Conservation (phyloP, 2,329 filamentous ascomycete species). For the Aureobasidium sp. region DNA sequence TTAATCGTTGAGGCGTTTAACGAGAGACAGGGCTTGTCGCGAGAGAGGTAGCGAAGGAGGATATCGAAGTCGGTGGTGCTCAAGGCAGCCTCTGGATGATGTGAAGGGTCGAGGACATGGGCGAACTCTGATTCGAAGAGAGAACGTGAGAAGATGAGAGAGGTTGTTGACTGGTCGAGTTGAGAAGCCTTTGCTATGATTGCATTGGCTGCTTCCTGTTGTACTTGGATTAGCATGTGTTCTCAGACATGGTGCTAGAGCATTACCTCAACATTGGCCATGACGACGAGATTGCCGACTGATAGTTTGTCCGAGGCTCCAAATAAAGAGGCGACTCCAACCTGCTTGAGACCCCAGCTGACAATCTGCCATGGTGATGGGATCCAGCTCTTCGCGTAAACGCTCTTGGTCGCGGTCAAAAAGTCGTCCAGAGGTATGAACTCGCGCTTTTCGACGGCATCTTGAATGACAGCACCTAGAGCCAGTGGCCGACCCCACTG, state of each 20-base stretch:
- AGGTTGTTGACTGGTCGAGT: conserved; percentile 25
- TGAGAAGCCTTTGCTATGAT: conserved; percentile 27
- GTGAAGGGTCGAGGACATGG: neutral
- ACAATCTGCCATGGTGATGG: conserved; percentile 61
- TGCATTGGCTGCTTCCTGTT: conserved; percentile 31
- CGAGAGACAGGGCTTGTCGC: conserved; percentile 38
- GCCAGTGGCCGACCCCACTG: conserved; percentile 76
- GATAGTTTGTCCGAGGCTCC: conserved; percentile 45
- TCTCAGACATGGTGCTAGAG: neutral
- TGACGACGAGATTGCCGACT: conserved; percentile 55
- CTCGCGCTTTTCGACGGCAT: conserved; percentile 60
- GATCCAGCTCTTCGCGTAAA: conserved; percentile 65
- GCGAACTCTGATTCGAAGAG: conserved; percentile 23
- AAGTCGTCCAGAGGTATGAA: conserved; percentile 68
- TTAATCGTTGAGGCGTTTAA: conserved; percentile 53
- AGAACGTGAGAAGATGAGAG: conserved; percentile 24
- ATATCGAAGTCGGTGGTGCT: conserved; percentile 35
- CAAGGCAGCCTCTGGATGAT: conserved; percentile 22
- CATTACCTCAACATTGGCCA: conserved; percentile 52
- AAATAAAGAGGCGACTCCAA: conserved; percentile 45
- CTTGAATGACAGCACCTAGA: conserved; percentile 67
- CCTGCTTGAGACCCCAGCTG: conserved; percentile 64
- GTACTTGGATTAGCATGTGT: neutral
- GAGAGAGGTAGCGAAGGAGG: conserved; percentile 32
- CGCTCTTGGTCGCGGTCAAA: conserved; percentile 53